These are phyloP conservation scores for Linaria vulgaris DNA, from an alignment of 257 asterid species.

Conservation along the genomic window DNA sequence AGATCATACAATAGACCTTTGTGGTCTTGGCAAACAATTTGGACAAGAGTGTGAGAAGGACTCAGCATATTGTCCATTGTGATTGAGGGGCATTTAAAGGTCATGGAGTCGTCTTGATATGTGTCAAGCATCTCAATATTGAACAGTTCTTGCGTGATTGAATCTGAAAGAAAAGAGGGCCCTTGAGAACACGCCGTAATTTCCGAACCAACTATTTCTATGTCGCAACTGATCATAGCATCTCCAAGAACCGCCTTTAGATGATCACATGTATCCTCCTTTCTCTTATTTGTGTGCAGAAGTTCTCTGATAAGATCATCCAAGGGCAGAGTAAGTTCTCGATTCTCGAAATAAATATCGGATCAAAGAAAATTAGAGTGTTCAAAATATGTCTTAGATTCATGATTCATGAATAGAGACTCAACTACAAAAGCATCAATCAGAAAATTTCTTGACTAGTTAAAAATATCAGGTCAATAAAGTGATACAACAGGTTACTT, in stretches of 20 bases:
- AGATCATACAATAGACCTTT: constrained; percentile 80
- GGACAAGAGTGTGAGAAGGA: constrained; percentile 83
- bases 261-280: constrained; percentile 57
- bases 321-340: constrained; percentile 3
- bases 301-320: constrained; percentile 56
- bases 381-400: no score
- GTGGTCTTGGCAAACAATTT: constrained; percentile 77
- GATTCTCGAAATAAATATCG: background rate
- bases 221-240: constrained; percentile 56
- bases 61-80: constrained; percentile 69
- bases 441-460: background rate
- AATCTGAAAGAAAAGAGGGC: constrained; percentile 59
- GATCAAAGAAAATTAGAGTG: background rate
- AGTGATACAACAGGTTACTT: background rate
- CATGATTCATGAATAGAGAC: no score
- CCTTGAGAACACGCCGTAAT: constrained; percentile 64
- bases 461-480: background rate
- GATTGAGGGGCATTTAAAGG: constrained; percentile 52
- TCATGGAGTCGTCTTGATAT: constrained; percentile 35
- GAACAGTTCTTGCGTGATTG: constrained; percentile 58
- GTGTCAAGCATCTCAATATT: constrained; percentile 36
- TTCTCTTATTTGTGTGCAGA: constrained; percentile 59
- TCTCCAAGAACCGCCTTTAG: constrained; percentile 61
- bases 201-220: constrained; percentile 72
- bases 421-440: background rate